Base-by-base conservation (phyloP, 139 green algal genomes). In the Pedinophyceae sp. region DNA sequence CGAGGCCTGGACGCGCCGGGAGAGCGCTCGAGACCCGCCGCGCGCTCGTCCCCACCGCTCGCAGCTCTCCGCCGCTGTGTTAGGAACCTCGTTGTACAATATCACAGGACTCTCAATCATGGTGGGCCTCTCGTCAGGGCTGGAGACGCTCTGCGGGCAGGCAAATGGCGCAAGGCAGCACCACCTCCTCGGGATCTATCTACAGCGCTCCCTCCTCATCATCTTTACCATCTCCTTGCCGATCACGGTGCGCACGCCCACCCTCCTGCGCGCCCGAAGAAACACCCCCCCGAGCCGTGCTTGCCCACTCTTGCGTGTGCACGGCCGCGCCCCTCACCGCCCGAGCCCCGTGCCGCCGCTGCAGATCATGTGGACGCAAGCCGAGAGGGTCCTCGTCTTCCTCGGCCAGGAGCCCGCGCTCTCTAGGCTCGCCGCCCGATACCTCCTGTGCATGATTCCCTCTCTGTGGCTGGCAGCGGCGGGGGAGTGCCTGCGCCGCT, bases 101-200 rank as follows among this genome's bases (percentile, higher is more conserved):
- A 13, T 43, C 34, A 43, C 10, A 7, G 34, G 34, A 7, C 34
- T 43, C 34, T 43, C 34, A 7, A 19, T 43, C 10, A 43, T 43
- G 52, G 24, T 59, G 10, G 52, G 52, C 16, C 52, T 59, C 4
- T 38, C 52, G 23, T 17, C 17, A 3, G 52, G 26, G n/a, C 27
- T 43, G 10, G 28, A 47, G 27, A 60, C 54, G 34, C 54, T 60
- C 4, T 60, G 29, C 47, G 54, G 28, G 38, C 54, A 60, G n/a
- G 54, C 54, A 7, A 30, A 45, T 15, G 54, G 28, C 10, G 54
- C 54, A 3, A 55, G 52, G 39, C 27, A 60, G 28, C 10, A 47
- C 27, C 17, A 24, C 13, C 22, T 41, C 13, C 34, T 50, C 4
- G 54, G 28, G 13, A 38, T 54, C 4, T 53, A 54, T n/a, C 34